These are phyloP conservation scores for Handroanthus guayacan DNA, from an alignment of 257 asterid genomes.

Conservation along the genomic window DNA sequence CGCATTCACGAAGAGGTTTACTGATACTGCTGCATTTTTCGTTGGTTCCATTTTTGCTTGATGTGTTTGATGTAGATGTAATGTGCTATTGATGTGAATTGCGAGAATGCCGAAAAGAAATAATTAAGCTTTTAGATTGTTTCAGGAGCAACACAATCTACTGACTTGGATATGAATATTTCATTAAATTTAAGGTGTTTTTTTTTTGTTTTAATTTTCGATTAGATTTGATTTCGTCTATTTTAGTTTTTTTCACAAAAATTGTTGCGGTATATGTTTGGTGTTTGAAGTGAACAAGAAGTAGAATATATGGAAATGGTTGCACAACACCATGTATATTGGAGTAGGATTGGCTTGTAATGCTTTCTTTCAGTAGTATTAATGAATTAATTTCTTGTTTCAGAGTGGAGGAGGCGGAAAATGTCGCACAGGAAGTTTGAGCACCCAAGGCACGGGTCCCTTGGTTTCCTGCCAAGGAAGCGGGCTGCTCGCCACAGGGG, in stretches of 20 bases:
- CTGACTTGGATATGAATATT: background rate
- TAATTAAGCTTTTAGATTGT: background rate
- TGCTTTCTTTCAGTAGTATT: background rate
- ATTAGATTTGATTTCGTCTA: background rate
- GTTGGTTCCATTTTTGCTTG: background rate
- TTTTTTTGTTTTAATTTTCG: no score
- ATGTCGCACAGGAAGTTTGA: constrained; percentile 82
- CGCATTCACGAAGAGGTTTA: background rate
- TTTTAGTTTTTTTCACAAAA: background rate
- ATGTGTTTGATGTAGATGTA: background rate
- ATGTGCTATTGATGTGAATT: background rate
- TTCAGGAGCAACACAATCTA: background rate
- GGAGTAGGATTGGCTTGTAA: background rate
- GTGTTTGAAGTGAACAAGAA: background rate
- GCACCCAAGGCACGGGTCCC: constrained; percentile 77
- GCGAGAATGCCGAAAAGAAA: background rate
- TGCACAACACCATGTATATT: background rate
- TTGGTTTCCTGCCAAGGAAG: constrained; percentile 77
- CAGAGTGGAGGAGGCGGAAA: constrained; percentile 41
- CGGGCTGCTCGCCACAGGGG: constrained; percentile 67
- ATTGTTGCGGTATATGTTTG: background rate
- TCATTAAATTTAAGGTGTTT: background rate
- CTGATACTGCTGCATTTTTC: background rate
- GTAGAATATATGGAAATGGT: background rate
- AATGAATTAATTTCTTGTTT: constrained; percentile 2